Conservation (phyloP, 1,284 basidiomycete species). For the Papiliotrema fonsecae region DNA sequence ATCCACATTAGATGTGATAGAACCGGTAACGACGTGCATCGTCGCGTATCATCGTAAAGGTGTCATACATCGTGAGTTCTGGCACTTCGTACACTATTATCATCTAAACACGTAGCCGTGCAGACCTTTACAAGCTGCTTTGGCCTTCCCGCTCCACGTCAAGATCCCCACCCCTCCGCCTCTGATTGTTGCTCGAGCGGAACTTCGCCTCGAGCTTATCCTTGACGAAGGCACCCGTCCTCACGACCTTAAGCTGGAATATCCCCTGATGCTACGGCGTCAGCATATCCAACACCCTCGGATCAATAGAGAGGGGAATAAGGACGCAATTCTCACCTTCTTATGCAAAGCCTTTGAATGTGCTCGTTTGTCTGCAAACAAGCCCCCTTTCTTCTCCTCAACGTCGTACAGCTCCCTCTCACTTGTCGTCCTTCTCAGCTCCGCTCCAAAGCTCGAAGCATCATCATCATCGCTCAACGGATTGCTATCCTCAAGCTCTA, state of each 20-base stretch:
- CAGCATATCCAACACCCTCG: conserved; percentile 1
- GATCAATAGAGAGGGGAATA: neutral
- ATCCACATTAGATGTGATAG: no score
- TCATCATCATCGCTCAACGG: conserved; percentile 4
- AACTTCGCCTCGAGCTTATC: conserved; percentile 42
- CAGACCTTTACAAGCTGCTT: conserved; percentile 24
- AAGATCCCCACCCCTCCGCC: conserved; percentile 34
- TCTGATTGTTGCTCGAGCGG: conserved; percentile 16
- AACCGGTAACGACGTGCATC: no score
- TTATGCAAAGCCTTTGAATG: conserved; percentile 42
- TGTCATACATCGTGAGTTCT: neutral
- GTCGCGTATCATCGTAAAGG: no score
- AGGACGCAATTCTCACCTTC: conserved; percentile 16
- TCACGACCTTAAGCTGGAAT: conserved; percentile 45
- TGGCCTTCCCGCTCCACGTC: conserved; percentile 44
- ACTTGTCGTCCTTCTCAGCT: conserved; percentile 1
- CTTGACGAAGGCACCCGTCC: conserved; percentile 44
- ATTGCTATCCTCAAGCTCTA: conserved; percentile 9
- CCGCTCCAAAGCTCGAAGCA: neutral
- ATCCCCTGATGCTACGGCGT: conserved; percentile 37
- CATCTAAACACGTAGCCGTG: neutral
- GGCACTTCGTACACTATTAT: neutral
- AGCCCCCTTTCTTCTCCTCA: conserved; percentile 18
- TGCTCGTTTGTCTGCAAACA: conserved; percentile 22
- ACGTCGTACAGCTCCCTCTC: conserved; percentile 6